Evolutionary conservation across 73 alveolate species (phyloP).

Genomic region (Uronychia binucleata): DNA sequence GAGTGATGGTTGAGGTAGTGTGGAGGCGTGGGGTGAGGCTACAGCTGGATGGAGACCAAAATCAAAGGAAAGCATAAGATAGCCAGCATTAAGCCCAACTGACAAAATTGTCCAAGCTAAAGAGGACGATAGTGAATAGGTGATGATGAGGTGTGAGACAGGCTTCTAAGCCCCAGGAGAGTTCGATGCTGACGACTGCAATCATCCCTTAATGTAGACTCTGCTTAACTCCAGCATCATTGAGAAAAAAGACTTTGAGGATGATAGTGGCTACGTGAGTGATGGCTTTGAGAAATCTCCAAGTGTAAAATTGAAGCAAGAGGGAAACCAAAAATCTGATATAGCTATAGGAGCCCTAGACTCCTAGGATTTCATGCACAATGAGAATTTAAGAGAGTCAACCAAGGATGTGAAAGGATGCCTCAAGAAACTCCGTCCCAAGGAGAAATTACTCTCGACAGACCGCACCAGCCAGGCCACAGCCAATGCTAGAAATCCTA

Average conservation of each 20-base stretch:
- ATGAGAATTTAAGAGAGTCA: neutral
- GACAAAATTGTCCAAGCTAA: no score
- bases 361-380: neutral
- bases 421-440: neutral
- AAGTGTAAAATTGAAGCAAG: neutral
- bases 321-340: neutral
- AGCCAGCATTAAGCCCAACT: no score
- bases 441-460: neutral
- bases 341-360: neutral
- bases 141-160: neutral
- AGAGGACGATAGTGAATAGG: neutral
- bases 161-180: neutral
- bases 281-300: neutral
- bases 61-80: no score
- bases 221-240: neutral
- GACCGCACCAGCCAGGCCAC: neutral
- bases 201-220: neutral
- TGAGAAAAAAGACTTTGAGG: neutral
- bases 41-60: no score
- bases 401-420: neutral
- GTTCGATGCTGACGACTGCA: neutral
- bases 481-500: neutral
- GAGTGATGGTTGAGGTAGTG: no score
- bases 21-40: no score
- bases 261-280: neutral